Evolutionary conservation across 2,329 filamentous ascomycete species (phyloP).

Genomic region (Podosphaera fusca): DNA sequence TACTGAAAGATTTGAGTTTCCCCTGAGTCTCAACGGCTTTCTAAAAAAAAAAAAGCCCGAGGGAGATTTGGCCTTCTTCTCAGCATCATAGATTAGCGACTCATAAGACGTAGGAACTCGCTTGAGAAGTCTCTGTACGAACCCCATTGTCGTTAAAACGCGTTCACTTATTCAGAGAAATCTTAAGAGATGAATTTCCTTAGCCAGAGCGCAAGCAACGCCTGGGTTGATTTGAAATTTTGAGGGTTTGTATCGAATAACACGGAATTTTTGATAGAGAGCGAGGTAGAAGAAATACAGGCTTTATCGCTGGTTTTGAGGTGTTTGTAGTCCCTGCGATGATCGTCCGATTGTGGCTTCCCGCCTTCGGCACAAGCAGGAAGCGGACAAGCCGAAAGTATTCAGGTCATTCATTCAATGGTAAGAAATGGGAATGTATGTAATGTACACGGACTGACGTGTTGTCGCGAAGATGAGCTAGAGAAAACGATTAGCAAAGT

Average conservation of each 20-base stretch:
- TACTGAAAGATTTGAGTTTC: constrained; percentile 80
- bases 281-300: too few species aligned
- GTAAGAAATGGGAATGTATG: background rate
- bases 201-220: too few species aligned
- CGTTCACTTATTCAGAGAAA: too few species aligned
- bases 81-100: constrained; percentile 22
- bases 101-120: constrained; percentile 22
- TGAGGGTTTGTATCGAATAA: too few species aligned
- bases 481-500: too few species aligned
- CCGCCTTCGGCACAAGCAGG: constrained; percentile 8
- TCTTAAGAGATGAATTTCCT: too few species aligned
- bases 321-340: constrained; percentile 6
- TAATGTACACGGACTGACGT: too few species aligned
- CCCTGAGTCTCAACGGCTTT: constrained; percentile 66
- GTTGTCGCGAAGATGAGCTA: too few species aligned
- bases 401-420: constrained; percentile 8
- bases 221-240: too few species aligned
- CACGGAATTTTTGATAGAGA: too few species aligned
- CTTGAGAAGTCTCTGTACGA: constrained; percentile 29
- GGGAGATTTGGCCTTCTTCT: constrained; percentile 20
- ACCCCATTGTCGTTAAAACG: constrained; percentile 20
- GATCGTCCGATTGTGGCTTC: constrained; percentile 9
- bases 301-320: too few species aligned
- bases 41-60: constrained; percentile 56
- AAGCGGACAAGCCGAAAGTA: constrained; percentile 6